Evolutionary conservation across 1,139 yeast species (phyloP), one percentile per base, ranked within the genome.

Genomic region (Hyphopichia buzzinii): DNA sequence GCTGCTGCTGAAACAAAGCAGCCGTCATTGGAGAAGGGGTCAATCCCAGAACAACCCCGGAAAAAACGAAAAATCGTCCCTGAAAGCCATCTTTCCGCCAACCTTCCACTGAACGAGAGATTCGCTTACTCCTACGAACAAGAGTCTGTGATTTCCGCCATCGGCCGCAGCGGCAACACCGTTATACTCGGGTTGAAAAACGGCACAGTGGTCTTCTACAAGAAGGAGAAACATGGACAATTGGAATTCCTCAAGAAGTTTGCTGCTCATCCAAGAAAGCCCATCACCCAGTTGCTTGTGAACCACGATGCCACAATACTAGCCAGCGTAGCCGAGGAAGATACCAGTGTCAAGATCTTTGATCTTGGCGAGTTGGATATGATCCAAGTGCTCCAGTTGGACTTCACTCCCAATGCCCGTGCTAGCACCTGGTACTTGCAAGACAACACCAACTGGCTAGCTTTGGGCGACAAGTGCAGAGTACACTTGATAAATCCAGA

Each of bases 191-290:
- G 71, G 2, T 60, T 68, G n/a, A 41, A 33, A 17, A 72, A 68
- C 36, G 77, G 77, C 1, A 40, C 48, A 15, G 49, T 72, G 31
- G 70, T 67, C 44, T 65, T 72, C 45, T 72, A 77, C 77, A 53
- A 48, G 31, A 52, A 49, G 33, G 41, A 37, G 6, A 37, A 28
- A 19, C 32, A 39, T 10, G 55, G 56, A 2, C 56, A 54, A 24
- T 43, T 72, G 24, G 66, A 59, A 36, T 57, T 67, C 39, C 57
- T 69, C 26, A 66, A 63, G 43, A 66, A 64, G 41, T 69, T 47
- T 42, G 39, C 44, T 25, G 69, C 72, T 1, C 70, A 64, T 35
- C 47, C 52, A 3, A 37, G 37, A 10, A 37, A 40, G 12, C 39
- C 39, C 19, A 40, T 54, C 4, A 24, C 26, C 10, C 50, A 40